Base-by-base conservation (phyloP, 2,329 filamentous ascomycete species). In the Fusarium proliferatum region DNA sequence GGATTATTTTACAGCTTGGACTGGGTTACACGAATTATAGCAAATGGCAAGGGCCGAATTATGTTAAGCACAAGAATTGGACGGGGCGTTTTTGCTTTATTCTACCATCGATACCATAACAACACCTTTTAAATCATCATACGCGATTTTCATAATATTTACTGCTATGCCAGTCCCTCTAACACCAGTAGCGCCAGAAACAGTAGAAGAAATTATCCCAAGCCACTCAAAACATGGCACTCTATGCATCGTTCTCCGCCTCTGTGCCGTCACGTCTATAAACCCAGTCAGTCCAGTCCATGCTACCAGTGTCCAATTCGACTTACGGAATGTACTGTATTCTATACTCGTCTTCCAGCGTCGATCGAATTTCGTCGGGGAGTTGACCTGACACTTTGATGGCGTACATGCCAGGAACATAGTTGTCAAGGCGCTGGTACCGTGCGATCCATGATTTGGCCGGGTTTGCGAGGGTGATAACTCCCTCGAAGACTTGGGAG, bases 401-500 rank as follows among this genome's bases (percentile, higher is more conserved):
- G 23, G 96, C 96, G 84, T 99, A 99, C 65, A 97, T 91, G 61
- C 96, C 96, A 21, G 91, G 89, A 59, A 96, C 92, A 82, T 97
- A 98, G 62, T 90, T 90, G 81, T 98, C 94, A 67, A 99, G 85
- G 13, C 96, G 90, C 87, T 98, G 95, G 93, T 95, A 98, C 81
- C 94, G 94, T n/a, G 96, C 95, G 55, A 98, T 94, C 96, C 96
- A 99, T 79, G 94, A 97, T 76, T 88, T 89, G 48, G 85, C 85
- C n/a, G 95, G 95, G 81, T 98, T 92, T 53, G 92, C 90, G 42
- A 98, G 88, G 45, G 94, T 91, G 81, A 98, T 94, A 73, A 98
- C 85, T 53, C 96, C 96, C 82, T 99, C 96, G 81, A 96, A 99
- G 74, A 98, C 95, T 80, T 96, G 94, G 19, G 94, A 97, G 26